These are phyloP conservation scores for Calvatia gigantea DNA, from an alignment of 768 basidiomycete species.

Conservation along the genomic window DNA sequence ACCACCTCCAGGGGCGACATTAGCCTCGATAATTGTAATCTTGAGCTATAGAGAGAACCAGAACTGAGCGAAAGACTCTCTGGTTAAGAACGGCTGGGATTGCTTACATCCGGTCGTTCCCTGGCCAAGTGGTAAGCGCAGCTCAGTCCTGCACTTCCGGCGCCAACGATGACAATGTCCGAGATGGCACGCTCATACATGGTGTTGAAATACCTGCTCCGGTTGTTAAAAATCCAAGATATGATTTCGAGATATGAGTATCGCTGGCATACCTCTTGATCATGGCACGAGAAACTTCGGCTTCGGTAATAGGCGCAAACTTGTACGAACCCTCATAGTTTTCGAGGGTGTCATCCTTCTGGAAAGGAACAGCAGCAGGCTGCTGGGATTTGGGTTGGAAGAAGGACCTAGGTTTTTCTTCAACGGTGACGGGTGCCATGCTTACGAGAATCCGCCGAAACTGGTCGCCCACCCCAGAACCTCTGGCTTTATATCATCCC, in stretches of 20 bases:
- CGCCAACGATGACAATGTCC: conserved; percentile 76
- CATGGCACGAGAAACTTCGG: conserved; percentile 75
- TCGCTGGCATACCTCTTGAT: conserved; percentile 52
- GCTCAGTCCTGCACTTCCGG: conserved; percentile 65
- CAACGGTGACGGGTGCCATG: conserved; percentile 25
- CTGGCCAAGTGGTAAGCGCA: conserved; percentile 74
- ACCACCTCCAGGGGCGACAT: conserved; percentile 75
- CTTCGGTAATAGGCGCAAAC: conserved; percentile 74
- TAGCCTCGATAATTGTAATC: conserved; percentile 64
- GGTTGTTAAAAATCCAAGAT: background rate
- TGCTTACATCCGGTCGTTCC: conserved; percentile 56
- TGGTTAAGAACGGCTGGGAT: background rate
- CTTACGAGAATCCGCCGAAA: background rate
- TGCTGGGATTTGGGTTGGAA: conserved; percentile 1
- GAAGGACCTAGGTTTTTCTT: conserved; percentile 7
- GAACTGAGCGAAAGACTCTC: background rate
- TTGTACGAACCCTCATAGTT: conserved; percentile 62
- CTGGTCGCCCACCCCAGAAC: background rate
- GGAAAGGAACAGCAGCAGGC: conserved; percentile 11
- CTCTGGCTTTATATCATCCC: conserved; percentile 2
- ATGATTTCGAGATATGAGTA: background rate
- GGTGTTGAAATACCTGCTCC: conserved; percentile 60
- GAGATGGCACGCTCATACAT: conserved; percentile 76
- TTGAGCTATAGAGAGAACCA: conserved; percentile 33
- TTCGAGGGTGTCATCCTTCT: conserved; percentile 39